Evolutionary conservation across 495 filamentous ascomycete species (phyloP), one percentile per base, ranked within the genome.

Genomic region (Penicillium samsonianum): DNA sequence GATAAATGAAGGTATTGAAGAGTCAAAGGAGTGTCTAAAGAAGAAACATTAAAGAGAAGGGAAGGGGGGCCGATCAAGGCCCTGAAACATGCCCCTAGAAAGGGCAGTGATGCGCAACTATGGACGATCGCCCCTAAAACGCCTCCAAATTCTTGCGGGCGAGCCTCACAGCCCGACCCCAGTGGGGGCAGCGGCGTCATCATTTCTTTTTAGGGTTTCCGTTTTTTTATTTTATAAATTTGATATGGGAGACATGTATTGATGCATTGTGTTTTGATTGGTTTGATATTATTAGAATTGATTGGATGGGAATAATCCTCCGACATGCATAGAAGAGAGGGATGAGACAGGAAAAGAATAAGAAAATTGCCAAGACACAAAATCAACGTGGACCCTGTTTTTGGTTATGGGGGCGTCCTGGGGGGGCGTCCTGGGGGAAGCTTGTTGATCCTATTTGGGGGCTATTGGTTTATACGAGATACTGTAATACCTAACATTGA

Each of bases 171-270:
- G 22, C 31, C 14, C 28, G 26, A n/a, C 19, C 33, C 51, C 25
- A 23, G 53, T 55, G 53, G 53, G 43, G 46, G 23, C 12, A 11
- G 53, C 17, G 28, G 40, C 43, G 31, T 55, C 53, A 47, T 55
- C 6, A 0, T n/a, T 3, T 4, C 17, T 16, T 37, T 22, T 14
- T 33, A 0, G 1, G 28, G 2, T 17, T 49, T 2, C 5, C 22
- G n/a, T 10, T 10, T 22, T 12, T 11, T 12, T n/a, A n/a, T n/a
- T n/a, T n/a, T n/a, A n/a, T n/a, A n/a, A n/a, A n/a, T n/a, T n/a
- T n/a, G n/a, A n/a, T n/a, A n/a, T n/a, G n/a, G n/a, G n/a, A n/a
- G n/a, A n/a, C n/a, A n/a, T n/a, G n/a, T n/a, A n/a, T n/a, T n/a
- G n/a, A n/a, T n/a, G n/a, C n/a, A n/a, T n/a, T n/a, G n/a, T n/a